These are phyloP conservation scores for Botrytis fragariae DNA, from an alignment of 2,329 filamentous ascomycete species.

Conservation along the genomic window DNA sequence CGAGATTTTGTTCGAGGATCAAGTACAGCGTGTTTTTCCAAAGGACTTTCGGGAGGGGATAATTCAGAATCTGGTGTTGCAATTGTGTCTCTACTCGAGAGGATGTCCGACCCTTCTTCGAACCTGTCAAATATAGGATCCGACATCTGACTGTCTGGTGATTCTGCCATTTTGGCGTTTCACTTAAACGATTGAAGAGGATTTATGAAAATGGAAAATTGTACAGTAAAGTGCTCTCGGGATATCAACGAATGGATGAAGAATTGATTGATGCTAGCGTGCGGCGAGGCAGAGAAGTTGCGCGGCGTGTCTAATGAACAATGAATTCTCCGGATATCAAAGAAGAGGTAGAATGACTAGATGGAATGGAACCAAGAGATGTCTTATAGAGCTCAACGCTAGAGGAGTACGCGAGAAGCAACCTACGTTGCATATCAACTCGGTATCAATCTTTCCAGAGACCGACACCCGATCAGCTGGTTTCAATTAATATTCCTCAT, in stretches of 20 bases:
- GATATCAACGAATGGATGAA: not conserved
- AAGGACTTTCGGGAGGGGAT: slow-evolving; percentile 32
- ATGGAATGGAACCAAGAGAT: not conserved
- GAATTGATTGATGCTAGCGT: not conserved
- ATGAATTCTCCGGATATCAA: not conserved
- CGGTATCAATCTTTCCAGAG: slow-evolving; percentile 12
- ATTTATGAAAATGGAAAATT: not conserved
- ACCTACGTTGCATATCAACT: slow-evolving; percentile 1
- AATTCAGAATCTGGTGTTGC: slow-evolving; percentile 35
- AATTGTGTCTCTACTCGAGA: slow-evolving; percentile 30
- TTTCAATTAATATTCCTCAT: slow-evolving; percentile 32
- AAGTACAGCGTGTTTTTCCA: slow-evolving; percentile 24
- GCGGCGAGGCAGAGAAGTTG: not conserved
- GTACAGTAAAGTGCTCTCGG: not conserved
- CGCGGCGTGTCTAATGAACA: not conserved
- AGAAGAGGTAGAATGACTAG: not conserved
- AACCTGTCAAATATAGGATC: slow-evolving; percentile 34
- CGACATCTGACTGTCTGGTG: slow-evolving; percentile 30
- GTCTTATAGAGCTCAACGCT: slow-evolving; percentile 15
- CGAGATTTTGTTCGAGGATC: slow-evolving; percentile 30
- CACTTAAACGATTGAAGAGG: not conserved
- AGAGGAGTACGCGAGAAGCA: not conserved
- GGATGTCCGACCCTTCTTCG: slow-evolving; percentile 29
- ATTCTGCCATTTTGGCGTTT: slow-evolving; percentile 24
- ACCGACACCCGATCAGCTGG: slow-evolving; percentile 30